A percentile compares a stretch with the other conserved stretches of the same genome.
Conservation (phyloP, 306 rosid genomes). For the Betula pendula region DNA sequence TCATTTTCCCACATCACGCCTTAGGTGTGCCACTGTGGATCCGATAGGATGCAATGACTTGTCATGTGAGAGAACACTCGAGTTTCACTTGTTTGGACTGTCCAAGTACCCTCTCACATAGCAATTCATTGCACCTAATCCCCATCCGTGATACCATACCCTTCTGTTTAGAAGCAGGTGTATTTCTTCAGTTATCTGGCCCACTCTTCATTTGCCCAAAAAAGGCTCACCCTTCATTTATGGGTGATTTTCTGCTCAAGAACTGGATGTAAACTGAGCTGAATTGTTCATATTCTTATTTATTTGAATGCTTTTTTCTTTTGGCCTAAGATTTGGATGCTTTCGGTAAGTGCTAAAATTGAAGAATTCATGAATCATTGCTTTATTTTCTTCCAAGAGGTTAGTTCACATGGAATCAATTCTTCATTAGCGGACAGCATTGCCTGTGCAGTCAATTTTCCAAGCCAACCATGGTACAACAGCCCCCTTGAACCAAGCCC, state of each 20-base stretch:
- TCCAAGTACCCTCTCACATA: no score
- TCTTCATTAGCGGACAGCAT: slow-evolving; percentile 66
- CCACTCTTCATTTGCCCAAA: neutral
- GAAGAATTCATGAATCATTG: neutral
- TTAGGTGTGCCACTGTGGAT: no score
- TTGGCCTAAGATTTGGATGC: neutral
- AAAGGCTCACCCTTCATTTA: neutral
- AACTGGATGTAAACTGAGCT: no score
- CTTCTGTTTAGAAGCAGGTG: no score
- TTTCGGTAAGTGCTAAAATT: neutral
- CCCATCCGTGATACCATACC: no score
- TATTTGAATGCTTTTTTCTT: no score
- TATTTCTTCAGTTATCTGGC: neutral
- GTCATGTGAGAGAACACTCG: no score
- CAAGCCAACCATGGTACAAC: slow-evolving; percentile 90
- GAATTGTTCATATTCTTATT: no score
- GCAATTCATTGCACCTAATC: no score
- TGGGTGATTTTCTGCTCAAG: neutral
- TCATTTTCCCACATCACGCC: no score
- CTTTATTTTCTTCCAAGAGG: slow-evolving; percentile 61
- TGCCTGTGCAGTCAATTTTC: slow-evolving; percentile 74
- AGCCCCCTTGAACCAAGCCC: slow-evolving; percentile 94
- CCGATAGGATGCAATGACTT: no score
- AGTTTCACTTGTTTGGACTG: no score
- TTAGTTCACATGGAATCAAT: slow-evolving; percentile 69